Base-by-base conservation (phyloP, 768 basidiomycete genomes). In the Podaxis pistillaris region DNA sequence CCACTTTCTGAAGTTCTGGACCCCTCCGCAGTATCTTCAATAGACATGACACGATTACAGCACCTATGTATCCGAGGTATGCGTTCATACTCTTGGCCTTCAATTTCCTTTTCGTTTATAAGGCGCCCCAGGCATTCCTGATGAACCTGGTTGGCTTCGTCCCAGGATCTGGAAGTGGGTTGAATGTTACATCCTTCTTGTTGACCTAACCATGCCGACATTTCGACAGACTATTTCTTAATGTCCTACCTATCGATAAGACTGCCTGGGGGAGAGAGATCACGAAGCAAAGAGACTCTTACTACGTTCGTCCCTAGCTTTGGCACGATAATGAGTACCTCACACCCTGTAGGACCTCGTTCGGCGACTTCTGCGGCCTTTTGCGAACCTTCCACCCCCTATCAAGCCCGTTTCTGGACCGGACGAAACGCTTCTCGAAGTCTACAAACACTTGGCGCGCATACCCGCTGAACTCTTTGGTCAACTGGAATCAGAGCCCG, bases 121-220 rank as follows among this genome's bases (percentile, higher is more conserved):
- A 37, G 22, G 17, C 56, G 61, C 56, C 50, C 40, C 46, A 92
- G 90, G 90, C 62, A 82, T 92, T 51, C 88, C 90, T 54, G 84
- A 89, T 66, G 81, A 88, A 67, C 91, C 91, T 47, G 74, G 81
- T 4, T 92, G 90, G 89, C 77, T 92, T 65, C 82, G 91, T 46
- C 88, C 90, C 30, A 81, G 88, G 47, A 79, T 90, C 67, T 93
- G 91, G 91, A 90, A 84, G 91, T 90, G 64, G 71, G 86, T 75
- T 33, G 6, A 41, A 15, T 28, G 53, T 57, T 4, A 47, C 13
- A 7, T 28, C 11, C 46, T 49, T 53, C 11, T 24, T 24, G 17
- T 49, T 60, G 15, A 41, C 40, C 37, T 13, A 33, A 41, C 15
- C 60, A 62, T 51, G 30, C 30, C 49, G n/a, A 62, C 46, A 65